A percentile compares a stretch with the other conserved stretches of the same genome.
These are phyloP conservation scores for Conticribra weissflogii DNA, from an alignment of 108 stramenopile species.

Conservation along the genomic window DNA sequence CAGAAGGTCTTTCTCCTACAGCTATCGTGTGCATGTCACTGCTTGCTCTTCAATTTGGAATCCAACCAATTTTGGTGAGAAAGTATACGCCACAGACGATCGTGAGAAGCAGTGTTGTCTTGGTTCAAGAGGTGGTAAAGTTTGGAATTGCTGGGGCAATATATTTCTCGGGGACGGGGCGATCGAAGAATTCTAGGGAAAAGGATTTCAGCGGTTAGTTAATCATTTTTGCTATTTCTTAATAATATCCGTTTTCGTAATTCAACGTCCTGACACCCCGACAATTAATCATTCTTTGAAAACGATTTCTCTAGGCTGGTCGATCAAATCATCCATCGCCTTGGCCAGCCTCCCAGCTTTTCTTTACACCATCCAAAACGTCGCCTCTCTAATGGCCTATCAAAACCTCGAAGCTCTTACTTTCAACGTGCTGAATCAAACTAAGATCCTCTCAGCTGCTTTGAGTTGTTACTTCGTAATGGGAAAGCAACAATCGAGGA, in stretches of 20 bases:
- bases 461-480: slow-evolving; percentile 81
- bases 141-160: slow-evolving; percentile 49
- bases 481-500: slow-evolving; percentile 69
- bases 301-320: slow-evolving; percentile 45
- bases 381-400: slow-evolving; percentile 71
- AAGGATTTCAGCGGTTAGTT: slow-evolving; percentile 39
- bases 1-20: slow-evolving; percentile 31
- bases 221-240: too few relatives aligned
- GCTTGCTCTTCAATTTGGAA: slow-evolving; percentile 81
- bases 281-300: not conserved
- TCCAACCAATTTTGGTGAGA: slow-evolving; percentile 79
- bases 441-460: slow-evolving; percentile 90
- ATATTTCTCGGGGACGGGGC: slow-evolving; percentile 44
- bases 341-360: slow-evolving; percentile 74
- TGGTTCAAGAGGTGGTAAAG: slow-evolving; percentile 66
- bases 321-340: slow-evolving; percentile 39
- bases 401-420: slow-evolving; percentile 77
- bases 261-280: not conserved
- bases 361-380: slow-evolving; percentile 82
- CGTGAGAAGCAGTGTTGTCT: slow-evolving; percentile 64
- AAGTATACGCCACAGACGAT: slow-evolving; percentile 62
- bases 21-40: slow-evolving; percentile 55
- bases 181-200: slow-evolving; percentile 27
- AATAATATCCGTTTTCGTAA: too few relatives aligned
- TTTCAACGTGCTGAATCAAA: slow-evolving; percentile 91